Base-by-base conservation (phyloP, 1,284 basidiomycete species). In the Sutorius eximius region DNA sequence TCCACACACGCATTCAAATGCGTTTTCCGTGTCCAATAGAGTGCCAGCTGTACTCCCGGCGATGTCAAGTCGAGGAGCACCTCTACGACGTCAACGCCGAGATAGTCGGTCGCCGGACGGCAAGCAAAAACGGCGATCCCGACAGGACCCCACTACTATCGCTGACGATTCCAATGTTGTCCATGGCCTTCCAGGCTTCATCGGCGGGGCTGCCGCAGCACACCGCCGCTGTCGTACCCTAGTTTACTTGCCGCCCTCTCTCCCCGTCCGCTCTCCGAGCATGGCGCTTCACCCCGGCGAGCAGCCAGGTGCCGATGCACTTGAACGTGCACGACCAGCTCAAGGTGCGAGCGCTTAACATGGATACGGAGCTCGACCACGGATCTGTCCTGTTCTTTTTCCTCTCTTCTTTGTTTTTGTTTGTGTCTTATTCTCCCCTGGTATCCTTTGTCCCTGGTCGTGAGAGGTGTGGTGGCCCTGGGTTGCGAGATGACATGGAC, bases 251-350 rank as follows among this genome's bases (percentile, higher is more conserved):
- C 61, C 55, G 49, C 62, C 59, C 12, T 50, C 49, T 8, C 49
- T 49, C 10, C 44, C 12, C 34, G 34, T n/a, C 16, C n/a, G 1
- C 36, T 37, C 18, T 20, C 57, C 30, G 6, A 16, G 3, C 29
- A 68, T 57, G 43, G 13, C 8, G 22, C 45, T 64, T n/a, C 71
- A 73, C 34, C 73, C 73, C 2, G 68, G 74, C 5, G 74, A 76
- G 51, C 71, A 66, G 18, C 46, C 56, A 65, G 45, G 53, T 75
- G 20, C 59, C 76, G 49, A 55, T 57, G 4, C 76, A 77, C 45
- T 64, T 74, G 9, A 73, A 76, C 22, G 44, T 76, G 13, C 75
- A 75, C 51, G 75, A 76, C 51, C 71, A 73, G 44, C 70, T 70
- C 42, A 70, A 72, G 34, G 24, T 59, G 24, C 64, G 65, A 10